These are phyloP conservation scores for Trametes sanguinea DNA, from an alignment of 768 basidiomycete species.

Conservation along the genomic window DNA sequence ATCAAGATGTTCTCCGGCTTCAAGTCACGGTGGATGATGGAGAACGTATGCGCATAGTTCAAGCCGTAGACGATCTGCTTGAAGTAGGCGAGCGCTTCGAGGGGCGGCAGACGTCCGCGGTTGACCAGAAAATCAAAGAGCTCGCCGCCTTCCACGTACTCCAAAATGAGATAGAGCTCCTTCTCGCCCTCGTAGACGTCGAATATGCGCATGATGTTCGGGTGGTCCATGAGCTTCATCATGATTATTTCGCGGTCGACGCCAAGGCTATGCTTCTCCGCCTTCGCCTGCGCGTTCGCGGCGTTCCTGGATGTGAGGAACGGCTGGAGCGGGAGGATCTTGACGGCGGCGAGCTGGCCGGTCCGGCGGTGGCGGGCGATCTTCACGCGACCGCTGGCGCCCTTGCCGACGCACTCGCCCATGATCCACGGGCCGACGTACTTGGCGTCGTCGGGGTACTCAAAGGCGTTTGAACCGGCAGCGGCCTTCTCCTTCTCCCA, in stretches of 20 bases:
- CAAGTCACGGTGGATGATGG: slow-evolving; percentile 96
- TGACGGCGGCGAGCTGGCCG: slow-evolving; percentile 92
- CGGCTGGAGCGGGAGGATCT: slow-evolving; percentile 87
- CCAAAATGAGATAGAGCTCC: slow-evolving; percentile 90
- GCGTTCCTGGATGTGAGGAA: slow-evolving; percentile 73
- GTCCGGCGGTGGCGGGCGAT: slow-evolving; percentile 86
- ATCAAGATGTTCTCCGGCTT: slow-evolving; percentile 98
- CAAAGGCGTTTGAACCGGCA: slow-evolving; percentile 72
- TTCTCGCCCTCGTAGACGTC: slow-evolving; percentile 93
- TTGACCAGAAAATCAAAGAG: slow-evolving; percentile 96
- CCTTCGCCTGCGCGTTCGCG: slow-evolving; percentile 65
- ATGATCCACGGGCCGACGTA: slow-evolving; percentile 90
- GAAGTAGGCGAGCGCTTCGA: slow-evolving; percentile 89
- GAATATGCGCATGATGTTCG: slow-evolving; percentile 92
- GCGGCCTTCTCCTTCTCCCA: slow-evolving; percentile 89
- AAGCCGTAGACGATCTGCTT: slow-evolving; percentile 95
- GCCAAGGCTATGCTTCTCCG: slow-evolving; percentile 80
- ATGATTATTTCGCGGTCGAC: slow-evolving; percentile 96
- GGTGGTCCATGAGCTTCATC: slow-evolving; percentile 99
- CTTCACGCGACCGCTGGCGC: slow-evolving; percentile 92
- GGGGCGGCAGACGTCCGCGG: slow-evolving; percentile 73
- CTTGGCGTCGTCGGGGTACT: slow-evolving; percentile 82
- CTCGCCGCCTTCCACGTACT: slow-evolving; percentile 95
- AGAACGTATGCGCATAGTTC: slow-evolving; percentile 96
- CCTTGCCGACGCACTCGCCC: slow-evolving; percentile 92